phyloP scores from a whole-genome alignment of 1,284 basidiomycete genomes.

The Cryptococcus sp. region DNA sequence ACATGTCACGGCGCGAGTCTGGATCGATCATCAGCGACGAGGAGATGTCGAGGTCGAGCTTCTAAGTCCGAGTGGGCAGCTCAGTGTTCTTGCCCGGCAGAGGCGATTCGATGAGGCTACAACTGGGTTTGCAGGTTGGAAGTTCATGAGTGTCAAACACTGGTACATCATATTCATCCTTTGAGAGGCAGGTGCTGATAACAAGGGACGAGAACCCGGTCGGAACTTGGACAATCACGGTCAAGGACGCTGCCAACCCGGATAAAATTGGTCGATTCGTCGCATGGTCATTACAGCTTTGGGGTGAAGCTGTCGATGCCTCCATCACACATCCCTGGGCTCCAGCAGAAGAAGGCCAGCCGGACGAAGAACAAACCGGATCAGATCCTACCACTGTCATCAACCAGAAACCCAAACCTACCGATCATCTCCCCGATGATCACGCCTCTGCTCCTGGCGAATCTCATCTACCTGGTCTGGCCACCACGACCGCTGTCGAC shows the following conservation, averaged over 20 bases:
- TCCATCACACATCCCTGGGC: slow-evolving; percentile 61
- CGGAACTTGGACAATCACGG: slow-evolving; percentile 87
- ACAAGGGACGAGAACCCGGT: slow-evolving; percentile 84
- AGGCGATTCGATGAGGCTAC: slow-evolving; percentile 65
- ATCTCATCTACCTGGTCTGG: slow-evolving; percentile 34
- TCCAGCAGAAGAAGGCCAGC: slow-evolving; percentile 41
- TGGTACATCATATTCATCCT: slow-evolving; percentile 61
- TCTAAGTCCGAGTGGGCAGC: slow-evolving; percentile 77
- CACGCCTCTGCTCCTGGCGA: slow-evolving; percentile 57
- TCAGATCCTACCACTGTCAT: slow-evolving; percentile 47
- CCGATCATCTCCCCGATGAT: slow-evolving; percentile 77
- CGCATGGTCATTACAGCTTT: slow-evolving; percentile 88
- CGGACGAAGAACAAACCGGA: slow-evolving; percentile 47
- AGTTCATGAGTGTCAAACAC: slow-evolving; percentile 97
- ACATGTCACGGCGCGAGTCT: slow-evolving; percentile 88
- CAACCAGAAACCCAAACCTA: slow-evolving; percentile 73
- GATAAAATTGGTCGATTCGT: slow-evolving; percentile 71
- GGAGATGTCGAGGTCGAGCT: slow-evolving; percentile 94
- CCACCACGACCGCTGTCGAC: slow-evolving; percentile 9
- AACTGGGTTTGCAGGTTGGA: slow-evolving; percentile 86
- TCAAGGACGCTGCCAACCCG: slow-evolving; percentile 68
- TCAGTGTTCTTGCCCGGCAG: slow-evolving; percentile 73
- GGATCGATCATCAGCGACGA: slow-evolving; percentile 79
- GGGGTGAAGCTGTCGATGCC: slow-evolving; percentile 83
- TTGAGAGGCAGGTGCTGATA: slow-evolving; percentile 6